A percentile compares a stretch with the other conserved stretches of the same genome.
Conservation (phyloP, 2,329 filamentous ascomycete species). For the Cladosporium sp. region DNA sequence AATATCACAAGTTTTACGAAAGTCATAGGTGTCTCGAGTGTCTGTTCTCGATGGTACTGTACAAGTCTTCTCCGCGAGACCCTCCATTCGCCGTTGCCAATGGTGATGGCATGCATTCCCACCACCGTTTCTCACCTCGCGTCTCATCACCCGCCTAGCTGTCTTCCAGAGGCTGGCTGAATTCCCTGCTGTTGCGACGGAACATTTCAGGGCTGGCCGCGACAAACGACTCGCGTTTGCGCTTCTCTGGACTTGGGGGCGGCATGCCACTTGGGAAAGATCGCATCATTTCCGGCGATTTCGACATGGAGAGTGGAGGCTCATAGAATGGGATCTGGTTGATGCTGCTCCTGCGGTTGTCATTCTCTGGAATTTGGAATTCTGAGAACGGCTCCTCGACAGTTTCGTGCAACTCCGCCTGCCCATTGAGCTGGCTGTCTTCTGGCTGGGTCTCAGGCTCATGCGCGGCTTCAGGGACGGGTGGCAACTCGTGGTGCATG, state of each 20-base stretch:
- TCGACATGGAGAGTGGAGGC: conserved; percentile 26
- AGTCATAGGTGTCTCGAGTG: conserved; percentile 4
- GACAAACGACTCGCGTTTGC: conserved; percentile 21
- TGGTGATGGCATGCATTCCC: no score
- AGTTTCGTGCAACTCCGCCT: conserved; percentile 14
- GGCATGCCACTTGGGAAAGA: conserved; percentile 17
- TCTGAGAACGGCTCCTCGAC: conserved; percentile 6
- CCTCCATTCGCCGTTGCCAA: no score
- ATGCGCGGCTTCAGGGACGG: not conserved
- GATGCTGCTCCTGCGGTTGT: conserved; percentile 3
- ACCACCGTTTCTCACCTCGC: no score
- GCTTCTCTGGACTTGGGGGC: conserved; percentile 16
- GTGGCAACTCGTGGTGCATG: conserved; percentile 5
- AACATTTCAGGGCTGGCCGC: conserved; percentile 10
- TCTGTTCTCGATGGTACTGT: conserved; percentile 11
- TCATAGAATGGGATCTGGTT: conserved; percentile 23
- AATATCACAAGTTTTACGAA: conserved; percentile 11
- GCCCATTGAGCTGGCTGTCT: not conserved
- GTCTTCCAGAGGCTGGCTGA: conserved; percentile 9
- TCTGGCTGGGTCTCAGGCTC: not conserved
- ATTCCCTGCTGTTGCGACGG: conserved; percentile 1
- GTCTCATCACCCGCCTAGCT: not conserved
- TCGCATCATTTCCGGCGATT: conserved; percentile 26
- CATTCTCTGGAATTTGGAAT: not conserved
- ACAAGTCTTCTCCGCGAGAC: conserved; percentile 5